Evolutionary conservation across 345 rosid genomes (phyloP).

Genomic region (Aquilaria yunnanensis): DNA sequence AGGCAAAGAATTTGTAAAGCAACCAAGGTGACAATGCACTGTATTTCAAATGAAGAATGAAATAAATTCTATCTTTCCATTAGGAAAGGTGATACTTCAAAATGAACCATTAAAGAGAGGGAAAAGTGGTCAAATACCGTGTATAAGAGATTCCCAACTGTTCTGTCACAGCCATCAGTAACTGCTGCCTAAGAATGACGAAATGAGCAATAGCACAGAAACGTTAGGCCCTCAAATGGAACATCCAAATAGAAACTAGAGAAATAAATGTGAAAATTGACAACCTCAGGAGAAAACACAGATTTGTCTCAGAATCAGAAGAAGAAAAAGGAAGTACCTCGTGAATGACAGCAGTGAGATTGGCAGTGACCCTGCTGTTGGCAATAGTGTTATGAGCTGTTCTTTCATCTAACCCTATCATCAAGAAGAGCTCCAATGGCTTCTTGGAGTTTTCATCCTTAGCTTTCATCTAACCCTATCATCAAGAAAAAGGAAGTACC

Average conservation of each 20-base stretch:
- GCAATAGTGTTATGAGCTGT: constrained; percentile 77
- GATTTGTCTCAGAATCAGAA: too few species aligned
- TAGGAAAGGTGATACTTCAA: background rate
- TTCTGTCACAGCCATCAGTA: constrained; percentile 72
- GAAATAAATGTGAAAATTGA: background rate
- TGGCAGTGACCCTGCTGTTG: constrained; percentile 78
- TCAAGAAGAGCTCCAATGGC: constrained; percentile 60
- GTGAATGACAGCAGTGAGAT: constrained; percentile 69
- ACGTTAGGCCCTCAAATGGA: background rate
- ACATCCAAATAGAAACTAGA: constrained; percentile 2
- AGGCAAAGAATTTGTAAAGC: too few species aligned
- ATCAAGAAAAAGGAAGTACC: constrained; percentile 31
- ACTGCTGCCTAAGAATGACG: constrained; percentile 60
- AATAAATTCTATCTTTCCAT: too few species aligned
- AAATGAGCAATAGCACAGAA: background rate
- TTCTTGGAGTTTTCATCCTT: constrained; percentile 32
- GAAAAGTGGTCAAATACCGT: constrained; percentile 36
- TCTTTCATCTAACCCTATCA: constrained; percentile 76
- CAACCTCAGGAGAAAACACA: too few species aligned
- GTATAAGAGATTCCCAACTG: constrained; percentile 78
- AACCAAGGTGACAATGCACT: too few species aligned
- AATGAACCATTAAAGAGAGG: background rate
- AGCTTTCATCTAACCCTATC: constrained; percentile 39
- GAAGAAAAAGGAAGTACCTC: constrained; percentile 41
- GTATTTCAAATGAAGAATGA: background rate